Evolutionary conservation across 495 filamentous ascomycete genomes (phyloP).

Genomic region (Jackrogersella minutella): DNA sequence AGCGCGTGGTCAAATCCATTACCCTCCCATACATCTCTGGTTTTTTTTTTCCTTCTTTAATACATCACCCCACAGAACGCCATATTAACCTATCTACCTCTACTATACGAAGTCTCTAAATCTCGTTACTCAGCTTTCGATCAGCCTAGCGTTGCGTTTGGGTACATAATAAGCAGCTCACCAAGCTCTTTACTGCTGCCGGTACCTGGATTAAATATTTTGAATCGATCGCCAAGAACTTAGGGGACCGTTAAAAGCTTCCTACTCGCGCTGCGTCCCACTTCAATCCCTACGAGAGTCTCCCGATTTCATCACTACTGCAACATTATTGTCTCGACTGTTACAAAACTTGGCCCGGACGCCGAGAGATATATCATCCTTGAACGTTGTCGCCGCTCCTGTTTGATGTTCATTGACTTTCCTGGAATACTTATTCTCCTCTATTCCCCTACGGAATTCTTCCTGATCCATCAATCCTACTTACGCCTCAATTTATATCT

Average conservation of each 20-base stretch:
- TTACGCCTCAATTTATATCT: too few relatives aligned
- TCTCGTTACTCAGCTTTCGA: too few relatives aligned
- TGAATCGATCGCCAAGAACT: constrained; percentile 32
- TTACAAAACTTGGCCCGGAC: constrained; percentile 12
- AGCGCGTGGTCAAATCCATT: constrained; percentile 11
- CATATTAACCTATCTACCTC: too few relatives aligned
- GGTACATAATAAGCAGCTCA: too few relatives aligned
- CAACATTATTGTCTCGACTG: neutral
- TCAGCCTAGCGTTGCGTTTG: constrained; percentile 1
- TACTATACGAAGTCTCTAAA: too few relatives aligned
- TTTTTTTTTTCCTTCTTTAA: neutral
- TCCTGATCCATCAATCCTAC: neutral
- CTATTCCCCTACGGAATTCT: neutral
- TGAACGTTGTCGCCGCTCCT: constrained; percentile 3
- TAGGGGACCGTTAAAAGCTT: constrained; percentile 18
- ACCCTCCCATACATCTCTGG: neutral
- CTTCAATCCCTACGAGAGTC: constrained; percentile 13
- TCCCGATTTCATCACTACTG: constrained; percentile 18
- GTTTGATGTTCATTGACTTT: constrained; percentile 11
- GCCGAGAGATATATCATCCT: constrained; percentile 16
- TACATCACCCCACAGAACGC: constrained; percentile 17
- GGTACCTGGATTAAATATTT: constrained; percentile 18
- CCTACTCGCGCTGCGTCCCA: neutral
- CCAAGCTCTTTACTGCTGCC: too few relatives aligned
- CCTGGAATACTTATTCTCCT: constrained; percentile 10